A percentile compares a stretch with the other conserved stretches of the same genome.
These are phyloP conservation scores for Salvia rosmarinus DNA, from an alignment of 257 asterid species.

Conservation along the genomic window DNA sequence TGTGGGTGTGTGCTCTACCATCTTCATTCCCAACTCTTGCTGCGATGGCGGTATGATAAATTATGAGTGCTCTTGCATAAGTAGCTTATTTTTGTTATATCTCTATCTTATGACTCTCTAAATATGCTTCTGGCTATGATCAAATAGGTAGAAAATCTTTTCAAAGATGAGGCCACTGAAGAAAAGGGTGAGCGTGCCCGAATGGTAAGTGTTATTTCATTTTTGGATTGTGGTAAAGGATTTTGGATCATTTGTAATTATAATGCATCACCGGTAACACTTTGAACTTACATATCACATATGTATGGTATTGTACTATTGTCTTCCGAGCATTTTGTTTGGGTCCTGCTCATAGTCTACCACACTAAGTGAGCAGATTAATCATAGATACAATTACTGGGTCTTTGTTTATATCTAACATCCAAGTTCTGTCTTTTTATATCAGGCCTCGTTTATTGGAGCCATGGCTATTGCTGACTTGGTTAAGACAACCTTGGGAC, in stretches of 20 bases:
- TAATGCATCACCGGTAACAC: neutral
- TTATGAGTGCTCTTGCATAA: slow-evolving; percentile 17
- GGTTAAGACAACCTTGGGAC: slow-evolving; percentile 94
- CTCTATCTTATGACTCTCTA: neutral
- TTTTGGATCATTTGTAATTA: neutral
- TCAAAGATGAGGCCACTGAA: slow-evolving; percentile 92
- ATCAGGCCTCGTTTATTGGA: slow-evolving; percentile 83
- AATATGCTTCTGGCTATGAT: neutral
- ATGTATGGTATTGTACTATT: neutral
- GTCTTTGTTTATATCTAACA: slow-evolving; percentile 27
- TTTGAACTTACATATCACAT: neutral
- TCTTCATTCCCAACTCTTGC: slow-evolving; percentile 20
- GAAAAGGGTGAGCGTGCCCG: slow-evolving; percentile 98
- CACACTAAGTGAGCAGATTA: slow-evolving; percentile 3
- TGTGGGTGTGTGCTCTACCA: slow-evolving; percentile 14
- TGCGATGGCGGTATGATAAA: slow-evolving; percentile 43
- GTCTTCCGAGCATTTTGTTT: neutral
- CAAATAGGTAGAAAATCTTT: slow-evolving; percentile 59
- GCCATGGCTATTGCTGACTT: slow-evolving; percentile 92
- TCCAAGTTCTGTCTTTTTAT: slow-evolving; percentile 18
- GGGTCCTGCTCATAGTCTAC: neutral
- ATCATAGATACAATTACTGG: neutral
- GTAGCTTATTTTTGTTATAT: slow-evolving; percentile 9
- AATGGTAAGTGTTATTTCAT: slow-evolving; percentile 59
- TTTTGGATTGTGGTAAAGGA: neutral